Evolutionary conservation across 139 green algal genomes (phyloP), one percentile per base, ranked within the genome.

Genomic region (Chlamydomonas sp.): DNA sequence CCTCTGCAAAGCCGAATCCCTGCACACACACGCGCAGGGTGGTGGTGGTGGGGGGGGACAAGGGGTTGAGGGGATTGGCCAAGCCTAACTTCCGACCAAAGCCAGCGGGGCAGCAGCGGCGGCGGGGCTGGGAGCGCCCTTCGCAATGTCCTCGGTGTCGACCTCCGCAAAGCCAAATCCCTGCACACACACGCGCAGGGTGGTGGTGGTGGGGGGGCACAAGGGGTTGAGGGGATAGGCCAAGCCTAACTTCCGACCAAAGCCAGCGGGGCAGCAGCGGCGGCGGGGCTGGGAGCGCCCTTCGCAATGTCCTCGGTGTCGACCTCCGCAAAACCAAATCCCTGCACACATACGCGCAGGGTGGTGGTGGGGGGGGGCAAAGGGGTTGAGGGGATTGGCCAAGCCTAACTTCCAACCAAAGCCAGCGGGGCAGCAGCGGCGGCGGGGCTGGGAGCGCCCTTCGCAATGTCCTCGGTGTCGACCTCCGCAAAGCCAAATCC

Each of bases 341-440:
- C 72, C 20, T 64, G 63, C 36, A 90, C 97, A 1, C 92, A 91
- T 76, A 99, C 91, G 74, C 99, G 99, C 0, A 93, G 90, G 62
- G 98, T 79, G n/a, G n/a, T n/a, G n/a, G n/a, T n/a, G n/a, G n/a
- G n/a, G 79, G 98, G 98, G 43, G 91, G 89, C n/a, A 98, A 84
- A 5, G 98, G 77, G 35, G 97, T 66, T 80, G n/a, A n/a, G n/a
- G n/a, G n/a, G n/a, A n/a, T 97, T 98, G 34, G 72, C 48, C 39
- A 50, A 60, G 38, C 62, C 69, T 26, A 64, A 61, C 5, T 37
- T n/a, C 1, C 22, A 43, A 31, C 30, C 48, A 3, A 24, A 33
- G 6, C 58, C 29, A n/a, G 70, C 39, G 10, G 35, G 30, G 38
- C 68, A 59, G 26, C 10, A 54, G 1, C 10, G 29, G n/a, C 3